A percentile compares a stretch with the other conserved stretches of the same genome.
Evolutionary conservation across 805 yeast genomes (phyloP).

Genomic region (Kluyveromyces siamensis): DNA sequence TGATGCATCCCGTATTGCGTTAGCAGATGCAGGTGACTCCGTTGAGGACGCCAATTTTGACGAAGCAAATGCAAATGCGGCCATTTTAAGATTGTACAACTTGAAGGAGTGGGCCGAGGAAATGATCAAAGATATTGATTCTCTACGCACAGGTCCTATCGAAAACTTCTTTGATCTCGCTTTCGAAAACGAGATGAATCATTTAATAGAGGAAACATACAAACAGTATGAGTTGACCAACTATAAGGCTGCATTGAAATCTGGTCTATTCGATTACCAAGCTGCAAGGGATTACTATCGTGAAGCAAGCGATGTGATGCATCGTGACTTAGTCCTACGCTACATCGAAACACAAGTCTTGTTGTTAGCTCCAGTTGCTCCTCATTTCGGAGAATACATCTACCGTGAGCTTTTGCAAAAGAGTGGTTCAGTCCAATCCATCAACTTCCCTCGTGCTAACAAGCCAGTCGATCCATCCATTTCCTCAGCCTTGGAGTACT

Average conservation of each 20-base stretch:
- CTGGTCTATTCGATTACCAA: conserved; percentile 90
- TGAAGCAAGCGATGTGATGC: conserved; percentile 67
- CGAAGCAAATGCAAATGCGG: conserved; percentile 94
- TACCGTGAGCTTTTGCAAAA: conserved; percentile 75
- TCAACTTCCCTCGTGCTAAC: conserved; percentile 71
- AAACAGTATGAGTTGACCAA: conserved; percentile 62
- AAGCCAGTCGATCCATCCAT: conserved; percentile 54
- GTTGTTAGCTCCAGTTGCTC: conserved; percentile 84
- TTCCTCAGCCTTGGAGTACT: conserved; percentile 66
- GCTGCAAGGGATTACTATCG: conserved; percentile 94
- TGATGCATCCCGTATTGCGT: conserved; percentile 93
- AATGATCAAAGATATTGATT: conserved; percentile 40
- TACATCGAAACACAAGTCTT: conserved; percentile 84
- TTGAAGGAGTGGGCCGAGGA: conserved; percentile 96
- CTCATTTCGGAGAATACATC: conserved; percentile 88
- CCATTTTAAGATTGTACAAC: conserved; percentile 84
- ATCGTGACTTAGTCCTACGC: conserved; percentile 66
- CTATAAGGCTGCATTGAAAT: conserved; percentile 83
- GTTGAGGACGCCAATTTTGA: conserved; percentile 98
- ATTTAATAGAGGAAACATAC: conserved; percentile 63
- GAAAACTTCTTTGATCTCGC: conserved; percentile 75
- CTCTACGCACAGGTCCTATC: conserved; percentile 44
- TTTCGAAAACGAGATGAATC: conserved; percentile 89
- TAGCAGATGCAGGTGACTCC: conserved; percentile 97
- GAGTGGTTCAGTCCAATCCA: conserved; percentile 57